These are phyloP conservation scores for Leccinum variicolor DNA, from an alignment of 768 basidiomycete species.

Conservation along the genomic window DNA sequence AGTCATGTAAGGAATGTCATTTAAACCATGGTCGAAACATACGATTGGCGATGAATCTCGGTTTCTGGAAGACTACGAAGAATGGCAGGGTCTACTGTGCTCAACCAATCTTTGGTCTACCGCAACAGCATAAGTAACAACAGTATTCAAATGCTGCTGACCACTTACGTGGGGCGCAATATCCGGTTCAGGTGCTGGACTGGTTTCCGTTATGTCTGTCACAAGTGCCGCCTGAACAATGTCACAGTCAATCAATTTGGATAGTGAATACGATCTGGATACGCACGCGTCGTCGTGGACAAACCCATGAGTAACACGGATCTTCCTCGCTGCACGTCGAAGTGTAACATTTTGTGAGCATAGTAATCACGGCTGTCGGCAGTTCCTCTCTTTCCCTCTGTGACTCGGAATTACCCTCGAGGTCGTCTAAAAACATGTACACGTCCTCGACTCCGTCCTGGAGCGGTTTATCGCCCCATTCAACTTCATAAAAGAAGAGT, in stretches of 20 bases:
- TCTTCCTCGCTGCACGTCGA: constrained; percentile 79
- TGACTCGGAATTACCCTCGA: constrained; percentile 59
- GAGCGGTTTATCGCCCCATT: constrained; percentile 82
- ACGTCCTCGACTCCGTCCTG: constrained; percentile 91
- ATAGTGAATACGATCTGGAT: background rate
- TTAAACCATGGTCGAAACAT: constrained; percentile 7
- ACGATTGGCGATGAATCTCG: constrained; percentile 82
- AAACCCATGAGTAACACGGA: constrained; percentile 80
- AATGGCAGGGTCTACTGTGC: constrained; percentile 47
- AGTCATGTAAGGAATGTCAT: background rate
- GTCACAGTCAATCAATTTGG: constrained; percentile 10
- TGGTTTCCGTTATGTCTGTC: constrained; percentile 23
- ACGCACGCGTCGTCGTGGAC: constrained; percentile 63
- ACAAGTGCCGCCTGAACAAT: constrained; percentile 20
- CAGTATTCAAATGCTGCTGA: constrained; percentile 18
- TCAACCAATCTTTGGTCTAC: constrained; percentile 48
- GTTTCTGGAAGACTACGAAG: constrained; percentile 60
- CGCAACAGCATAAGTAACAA: background rate
- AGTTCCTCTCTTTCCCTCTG: constrained; percentile 65
- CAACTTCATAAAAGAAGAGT: constrained; percentile 95
- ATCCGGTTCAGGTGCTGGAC: constrained; percentile 27
- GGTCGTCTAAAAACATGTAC: constrained; percentile 88
- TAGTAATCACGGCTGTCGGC: constrained; percentile 87
- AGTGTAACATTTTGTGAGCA: constrained; percentile 87
- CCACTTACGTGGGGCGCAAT: constrained; percentile 26